Base-by-base conservation (phyloP, 768 basidiomycete species). In the Psilocybe cubensis region DNA sequence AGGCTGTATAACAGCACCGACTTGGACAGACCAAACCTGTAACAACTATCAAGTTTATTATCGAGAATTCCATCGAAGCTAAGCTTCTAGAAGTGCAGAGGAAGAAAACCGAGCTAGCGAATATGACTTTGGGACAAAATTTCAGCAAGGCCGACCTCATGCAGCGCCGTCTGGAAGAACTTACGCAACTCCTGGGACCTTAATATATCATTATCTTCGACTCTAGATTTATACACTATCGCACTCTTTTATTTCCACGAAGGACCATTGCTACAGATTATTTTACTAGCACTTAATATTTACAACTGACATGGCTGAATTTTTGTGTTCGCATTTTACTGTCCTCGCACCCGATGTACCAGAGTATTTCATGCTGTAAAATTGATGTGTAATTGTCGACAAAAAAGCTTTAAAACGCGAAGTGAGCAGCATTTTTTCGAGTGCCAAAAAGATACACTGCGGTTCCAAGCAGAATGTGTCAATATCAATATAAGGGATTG, bases 1-100 rank as follows among this genome's bases (percentile, higher is more conserved):
- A 54, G 42, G 27, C 52, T 44, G 27, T 40, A 44, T 35, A 28
- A 61, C 67, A 96, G 92, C 97, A 99, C 72, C 96, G 97, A 50
- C 81, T 99, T 42, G 97, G 97, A 21, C 97, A 98, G 71, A 96
- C 89, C 1, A 83, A 87, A 54, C 92, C 94, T 0, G 97, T 99
- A 12, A 89, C 88, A 12, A 94, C 94, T 0, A 80, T 96, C 66
- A 97, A 96, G 70, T 82, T 96, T 55, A 94, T 99, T 68, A 97
- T 98, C 63, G 88, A 92, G 70, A 87, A 94, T 65, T 90, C 94
- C 25, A 97, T 99, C 71, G 97, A 99, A 74, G 90, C 87, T 53
- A 88, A 90, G 53, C 82, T 99, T 65, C 81, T 98, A 47, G 90
- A 94, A 73, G 94, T 98, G 6, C 96, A 99, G 75, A 83, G 81